phyloP scores from a whole-genome alignment of 2,329 filamentous ascomycete genomes.

The Claviceps sp. region DNA sequence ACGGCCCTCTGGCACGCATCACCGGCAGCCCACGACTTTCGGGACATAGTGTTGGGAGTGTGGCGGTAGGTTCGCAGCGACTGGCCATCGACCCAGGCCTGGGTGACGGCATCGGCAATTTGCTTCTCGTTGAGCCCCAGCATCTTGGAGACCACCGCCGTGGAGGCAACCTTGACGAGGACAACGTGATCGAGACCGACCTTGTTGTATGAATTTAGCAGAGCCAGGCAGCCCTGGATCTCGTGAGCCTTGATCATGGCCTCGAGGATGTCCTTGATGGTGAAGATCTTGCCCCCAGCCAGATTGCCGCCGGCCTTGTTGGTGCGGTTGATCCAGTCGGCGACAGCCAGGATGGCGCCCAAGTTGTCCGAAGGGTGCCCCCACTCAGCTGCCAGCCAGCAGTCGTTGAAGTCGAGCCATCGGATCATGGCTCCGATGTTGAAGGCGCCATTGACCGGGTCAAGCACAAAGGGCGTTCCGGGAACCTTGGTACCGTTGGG shows the following conservation, averaged over 20 bases:
- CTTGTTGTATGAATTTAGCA: slow-evolving; percentile 98
- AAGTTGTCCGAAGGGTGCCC: slow-evolving; percentile 97
- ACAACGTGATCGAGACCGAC: slow-evolving; percentile 97
- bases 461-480: slow-evolving; percentile 85
- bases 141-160: slow-evolving; percentile 91
- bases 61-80: slow-evolving; percentile 93
- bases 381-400: slow-evolving; percentile 98
- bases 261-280: slow-evolving; percentile 81
- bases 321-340: slow-evolving; percentile 94
- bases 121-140: slow-evolving; percentile 78
- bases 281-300: slow-evolving; percentile 78
- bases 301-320: slow-evolving; percentile 64
- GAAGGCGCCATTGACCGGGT: slow-evolving; percentile 91
- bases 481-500: slow-evolving; percentile 86
- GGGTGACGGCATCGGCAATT: slow-evolving; percentile 88
- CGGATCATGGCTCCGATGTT: slow-evolving; percentile 98
- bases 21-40: slow-evolving; percentile 97
- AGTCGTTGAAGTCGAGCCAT: slow-evolving; percentile 99
- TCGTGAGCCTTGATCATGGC: slow-evolving; percentile 99
- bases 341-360: slow-evolving; percentile 88
- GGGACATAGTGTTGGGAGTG: slow-evolving; percentile 97
- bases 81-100: slow-evolving; percentile 96
- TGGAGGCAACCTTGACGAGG: slow-evolving; percentile 91
- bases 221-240: slow-evolving; percentile 90
- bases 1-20: slow-evolving; percentile 95